A percentile compares a stretch with the other conserved stretches of the same genome.
Evolutionary conservation across 2,329 filamentous ascomycete species (phyloP).

Genomic region (Aspergillus udagawae): DNA sequence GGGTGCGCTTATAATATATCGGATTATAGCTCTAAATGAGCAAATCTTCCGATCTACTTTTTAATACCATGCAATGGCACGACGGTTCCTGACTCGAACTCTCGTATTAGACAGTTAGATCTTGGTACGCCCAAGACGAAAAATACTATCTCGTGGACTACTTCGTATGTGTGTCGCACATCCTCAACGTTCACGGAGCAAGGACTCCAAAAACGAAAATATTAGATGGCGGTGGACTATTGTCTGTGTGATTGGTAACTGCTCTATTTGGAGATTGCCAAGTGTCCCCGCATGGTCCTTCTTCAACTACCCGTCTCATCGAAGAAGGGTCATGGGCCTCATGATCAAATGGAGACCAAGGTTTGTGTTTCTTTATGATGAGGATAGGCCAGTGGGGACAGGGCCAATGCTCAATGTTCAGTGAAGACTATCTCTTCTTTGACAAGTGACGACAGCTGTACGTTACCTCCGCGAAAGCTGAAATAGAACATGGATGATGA

Average conservation of each 20-base stretch:
- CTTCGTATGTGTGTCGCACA: no score
- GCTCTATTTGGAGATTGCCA: background rate
- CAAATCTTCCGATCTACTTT: background rate
- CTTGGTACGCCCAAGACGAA: constrained; percentile 20
- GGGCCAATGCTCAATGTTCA: background rate
- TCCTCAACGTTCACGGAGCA: background rate
- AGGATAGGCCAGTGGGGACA: background rate
- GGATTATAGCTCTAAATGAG: background rate
- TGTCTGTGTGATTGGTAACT: background rate
- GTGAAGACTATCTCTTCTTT: background rate
- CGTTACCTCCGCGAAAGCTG: no score
- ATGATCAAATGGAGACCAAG: background rate
- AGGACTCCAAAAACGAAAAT: background rate
- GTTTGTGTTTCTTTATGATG: background rate
- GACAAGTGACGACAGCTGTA: no score
- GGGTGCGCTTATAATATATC: background rate
- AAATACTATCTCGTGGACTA: background rate
- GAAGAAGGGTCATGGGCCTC: background rate
- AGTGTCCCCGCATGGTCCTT: background rate
- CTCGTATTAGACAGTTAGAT: constrained; percentile 12
- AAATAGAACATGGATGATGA: background rate
- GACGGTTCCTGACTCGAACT: constrained; percentile 9
- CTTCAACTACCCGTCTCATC: background rate
- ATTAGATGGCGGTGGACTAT: background rate
- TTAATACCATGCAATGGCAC: background rate